A percentile compares a stretch with the other conserved stretches of the same genome.
Evolutionary conservation across 176 grass and related monocot genomes (phyloP).

Genomic region (maize (Zea mays)): Zm-B73-REFERENCE-NAM-5.0 NC_050098.1:216019501-216020000

Average conservation of each 20-base stretch:
- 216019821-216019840: slow-evolving; percentile 80
- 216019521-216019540: slow-evolving; percentile 92
- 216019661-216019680: slow-evolving; percentile 99
- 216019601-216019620: slow-evolving; percentile 94
- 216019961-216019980: slow-evolving; percentile 96
- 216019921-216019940: slow-evolving; percentile 97
- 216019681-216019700: slow-evolving; percentile 91
- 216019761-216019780: slow-evolving; percentile 95
- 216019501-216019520: slow-evolving; percentile 94
- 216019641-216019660: slow-evolving; percentile 76
- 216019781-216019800: slow-evolving; percentile 97
- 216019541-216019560: slow-evolving; percentile 93
- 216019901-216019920: slow-evolving; percentile 95
- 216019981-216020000: slow-evolving; percentile 83
- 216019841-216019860: slow-evolving; percentile 99
- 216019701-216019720: slow-evolving; percentile 93
- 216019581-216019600: slow-evolving; percentile 61
- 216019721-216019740: slow-evolving; percentile 96
- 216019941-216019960: slow-evolving; percentile 99
- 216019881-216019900: slow-evolving; percentile 97
- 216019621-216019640: slow-evolving; percentile 88
- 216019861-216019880: slow-evolving; percentile 96
- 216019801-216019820: slow-evolving; percentile 96
- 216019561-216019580: slow-evolving; percentile 81
- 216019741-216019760: slow-evolving; percentile 94